Conservation (phyloP, 2,329 filamentous ascomycete genomes). For the Podosphaera xanthii region DNA sequence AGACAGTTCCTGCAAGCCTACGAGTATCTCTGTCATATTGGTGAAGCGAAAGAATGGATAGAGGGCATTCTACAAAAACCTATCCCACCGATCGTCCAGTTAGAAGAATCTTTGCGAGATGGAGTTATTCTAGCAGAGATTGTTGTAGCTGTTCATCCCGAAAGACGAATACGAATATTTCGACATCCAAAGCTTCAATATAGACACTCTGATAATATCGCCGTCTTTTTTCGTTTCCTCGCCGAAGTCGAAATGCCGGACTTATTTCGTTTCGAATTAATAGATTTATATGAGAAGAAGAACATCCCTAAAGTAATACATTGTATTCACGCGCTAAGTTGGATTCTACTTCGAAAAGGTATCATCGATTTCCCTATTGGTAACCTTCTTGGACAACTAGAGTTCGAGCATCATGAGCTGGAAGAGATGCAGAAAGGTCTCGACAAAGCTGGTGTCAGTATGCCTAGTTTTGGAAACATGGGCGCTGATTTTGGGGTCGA, state of each 20-base stretch:
- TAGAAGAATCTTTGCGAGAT: conserved; percentile 80
- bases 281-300: conserved; percentile 97
- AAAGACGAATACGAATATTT: conserved; percentile 61
- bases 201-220: conserved; percentile 94
- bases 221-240: conserved; percentile 82
- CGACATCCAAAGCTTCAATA: conserved; percentile 67
- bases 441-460: conserved; percentile 80
- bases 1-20: conserved; percentile 91
- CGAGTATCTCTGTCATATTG: conserved; percentile 95
- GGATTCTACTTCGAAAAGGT: conserved; percentile 87
- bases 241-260: conserved; percentile 84
- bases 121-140: conserved; percentile 89
- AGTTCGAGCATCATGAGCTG: conserved; percentile 93
- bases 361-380: conserved; percentile 91
- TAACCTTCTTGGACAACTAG: conserved; percentile 83
- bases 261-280: conserved; percentile 87
- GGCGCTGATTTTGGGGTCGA: conserved; percentile 84
- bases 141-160: conserved; percentile 68
- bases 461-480: conserved; percentile 97
- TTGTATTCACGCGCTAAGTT: conserved; percentile 91
- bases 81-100: conserved; percentile 76
- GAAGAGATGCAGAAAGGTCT: conserved; percentile 93
- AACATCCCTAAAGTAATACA: conserved; percentile 99
- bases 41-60: conserved; percentile 98
- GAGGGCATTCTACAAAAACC: conserved; percentile 69